Percentiles rank a stretch among this genome's conserved stretches.
Evolutionary conservation across 768 basidiomycete species (phyloP).

Genomic region (Leucocoprinus leucothites): DNA sequence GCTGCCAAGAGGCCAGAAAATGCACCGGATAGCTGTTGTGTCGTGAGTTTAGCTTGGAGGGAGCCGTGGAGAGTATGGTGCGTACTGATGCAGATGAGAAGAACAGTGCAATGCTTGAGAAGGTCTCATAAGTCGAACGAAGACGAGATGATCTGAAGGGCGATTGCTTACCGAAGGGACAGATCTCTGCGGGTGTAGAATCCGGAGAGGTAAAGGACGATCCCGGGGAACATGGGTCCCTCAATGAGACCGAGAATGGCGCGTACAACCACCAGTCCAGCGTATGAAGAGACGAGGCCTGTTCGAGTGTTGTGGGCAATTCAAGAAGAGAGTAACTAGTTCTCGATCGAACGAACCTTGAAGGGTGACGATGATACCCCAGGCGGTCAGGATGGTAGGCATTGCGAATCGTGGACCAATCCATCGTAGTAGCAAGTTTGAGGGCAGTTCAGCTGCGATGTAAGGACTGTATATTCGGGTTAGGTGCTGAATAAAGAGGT

Average conservation of each 20-base stretch:
- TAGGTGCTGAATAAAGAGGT: background rate
- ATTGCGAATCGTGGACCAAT: slow-evolving; percentile 47
- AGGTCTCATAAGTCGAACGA: background rate
- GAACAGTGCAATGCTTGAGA: slow-evolving; percentile 27
- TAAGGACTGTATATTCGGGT: slow-evolving; percentile 30
- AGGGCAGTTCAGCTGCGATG: slow-evolving; percentile 44
- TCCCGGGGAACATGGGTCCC: slow-evolving; percentile 41
- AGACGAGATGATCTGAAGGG: background rate
- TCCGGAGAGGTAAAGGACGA: slow-evolving; percentile 38
- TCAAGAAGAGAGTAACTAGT: background rate
- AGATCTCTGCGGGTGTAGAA: slow-evolving; percentile 34
- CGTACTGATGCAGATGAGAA: slow-evolving; percentile 35
- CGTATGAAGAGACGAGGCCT: slow-evolving; percentile 45
- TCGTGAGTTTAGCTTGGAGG: background rate
- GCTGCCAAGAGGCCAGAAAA: slow-evolving; percentile 65
- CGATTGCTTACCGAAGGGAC: slow-evolving; percentile 24
- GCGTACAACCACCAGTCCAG: slow-evolving; percentile 46
- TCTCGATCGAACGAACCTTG: slow-evolving; percentile 27
- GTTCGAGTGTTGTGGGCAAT: background rate
- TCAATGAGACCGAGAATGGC: slow-evolving; percentile 51
- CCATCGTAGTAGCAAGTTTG: slow-evolving; percentile 39
- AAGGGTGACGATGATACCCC: slow-evolving; percentile 46
- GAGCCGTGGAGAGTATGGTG: background rate
- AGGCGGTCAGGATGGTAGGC: slow-evolving; percentile 43
- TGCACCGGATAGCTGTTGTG: slow-evolving; percentile 43